phyloP scores from a whole-genome alignment of 2,329 filamentous ascomycete species.

The Epichloe sp. region DNA sequence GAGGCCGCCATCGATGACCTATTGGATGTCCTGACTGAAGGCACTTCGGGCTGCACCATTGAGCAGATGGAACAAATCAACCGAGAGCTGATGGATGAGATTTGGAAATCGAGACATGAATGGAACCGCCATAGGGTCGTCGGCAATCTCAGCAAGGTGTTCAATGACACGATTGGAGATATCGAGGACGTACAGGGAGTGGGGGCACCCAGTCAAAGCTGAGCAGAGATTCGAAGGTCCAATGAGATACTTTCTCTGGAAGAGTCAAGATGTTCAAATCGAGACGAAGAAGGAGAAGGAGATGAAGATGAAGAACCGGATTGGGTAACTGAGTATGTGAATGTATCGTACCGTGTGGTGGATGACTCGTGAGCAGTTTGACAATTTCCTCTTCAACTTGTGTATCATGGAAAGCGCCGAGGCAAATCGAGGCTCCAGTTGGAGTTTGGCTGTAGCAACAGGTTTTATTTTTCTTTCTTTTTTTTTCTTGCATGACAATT shows the following conservation, averaged over 20 bases:
- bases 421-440: not conserved
- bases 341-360: not conserved
- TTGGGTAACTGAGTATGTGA: not conserved
- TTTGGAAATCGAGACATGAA: conserved; percentile 68
- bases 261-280: not conserved
- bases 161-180: conserved; percentile 62
- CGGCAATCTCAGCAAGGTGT: conserved; percentile 48
- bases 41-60: conserved; percentile 67
- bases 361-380: not conserved
- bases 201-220: conserved; percentile 29
- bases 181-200: conserved; percentile 44
- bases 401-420: not conserved
- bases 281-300: not conserved
- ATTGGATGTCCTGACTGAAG: conserved; percentile 47
- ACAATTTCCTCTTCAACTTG: not conserved
- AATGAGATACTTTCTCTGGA: not conserved
- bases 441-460: not conserved
- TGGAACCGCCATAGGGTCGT: conserved; percentile 74
- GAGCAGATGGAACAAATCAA: conserved; percentile 95
- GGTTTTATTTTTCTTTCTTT: not conserved
- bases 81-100: conserved; percentile 74
- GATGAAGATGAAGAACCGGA: not conserved
- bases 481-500: not conserved
- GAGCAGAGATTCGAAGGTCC: conserved; percentile 5
- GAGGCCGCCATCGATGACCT: conserved; percentile 42